Conservation (phyloP, 306 rosid species). For the Prunus salicina region DNA sequence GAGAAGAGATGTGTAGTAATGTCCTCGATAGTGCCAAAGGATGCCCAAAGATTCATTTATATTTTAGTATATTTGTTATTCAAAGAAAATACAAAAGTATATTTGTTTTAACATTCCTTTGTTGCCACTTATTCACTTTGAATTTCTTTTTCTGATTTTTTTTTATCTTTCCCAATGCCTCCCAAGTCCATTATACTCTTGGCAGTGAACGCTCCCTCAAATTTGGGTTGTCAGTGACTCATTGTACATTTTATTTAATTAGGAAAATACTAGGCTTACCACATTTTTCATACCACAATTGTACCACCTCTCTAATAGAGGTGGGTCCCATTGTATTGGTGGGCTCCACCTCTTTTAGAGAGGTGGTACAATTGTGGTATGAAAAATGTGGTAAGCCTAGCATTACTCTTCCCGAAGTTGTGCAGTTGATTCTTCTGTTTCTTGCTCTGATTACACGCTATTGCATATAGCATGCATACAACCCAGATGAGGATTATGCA, state of each 20-base stretch:
- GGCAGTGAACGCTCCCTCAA: not conserved
- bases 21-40: not conserved
- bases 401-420: not conserved
- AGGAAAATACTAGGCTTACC: too few relatives aligned
- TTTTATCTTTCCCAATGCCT: not conserved
- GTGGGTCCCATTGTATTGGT: too few relatives aligned
- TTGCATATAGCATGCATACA: slow-evolving; percentile 70
- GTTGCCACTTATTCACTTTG: not conserved
- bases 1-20: not conserved
- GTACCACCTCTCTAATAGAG: too few relatives aligned
- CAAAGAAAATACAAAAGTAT: not conserved
- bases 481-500: slow-evolving; percentile 86
- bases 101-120: not conserved
- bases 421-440: slow-evolving; percentile 4
- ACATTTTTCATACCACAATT: too few relatives aligned
- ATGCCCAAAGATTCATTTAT: not conserved
- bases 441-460: slow-evolving; percentile 11
- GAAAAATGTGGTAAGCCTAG: too few relatives aligned
- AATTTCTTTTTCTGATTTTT: not conserved
- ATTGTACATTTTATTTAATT: slow-evolving; percentile 1
- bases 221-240: not conserved
- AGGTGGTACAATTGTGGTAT: too few relatives aligned
- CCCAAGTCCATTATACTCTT: not conserved
- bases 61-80: not conserved
- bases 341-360: too few relatives aligned